Conservation (phyloP, 2,329 filamentous ascomycete species). For the Cryphonectria radicalis region DNA sequence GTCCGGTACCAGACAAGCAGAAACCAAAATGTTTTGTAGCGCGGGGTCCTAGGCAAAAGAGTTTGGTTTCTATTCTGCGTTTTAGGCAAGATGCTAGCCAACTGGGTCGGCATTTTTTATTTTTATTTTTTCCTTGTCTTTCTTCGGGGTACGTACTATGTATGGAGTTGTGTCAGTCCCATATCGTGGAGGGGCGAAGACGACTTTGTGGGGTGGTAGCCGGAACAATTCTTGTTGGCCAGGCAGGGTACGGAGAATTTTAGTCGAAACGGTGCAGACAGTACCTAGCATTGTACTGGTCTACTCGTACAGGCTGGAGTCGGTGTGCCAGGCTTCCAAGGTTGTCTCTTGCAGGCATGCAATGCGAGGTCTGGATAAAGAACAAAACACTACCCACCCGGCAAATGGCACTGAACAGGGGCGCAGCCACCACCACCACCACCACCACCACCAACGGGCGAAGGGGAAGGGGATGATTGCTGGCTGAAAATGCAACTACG, state of each 20-base stretch:
- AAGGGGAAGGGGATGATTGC: neutral
- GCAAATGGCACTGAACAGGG: neutral
- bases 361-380: neutral
- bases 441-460: neutral
- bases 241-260: constrained; percentile 5
- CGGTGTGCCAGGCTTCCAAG: neutral
- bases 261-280: neutral
- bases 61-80: neutral
- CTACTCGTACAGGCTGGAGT: too few species aligned
- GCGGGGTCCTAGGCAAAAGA: neutral
- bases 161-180: neutral
- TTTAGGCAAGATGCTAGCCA: neutral
- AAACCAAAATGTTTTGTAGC: neutral
- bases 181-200: neutral
- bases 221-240: neutral
- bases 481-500: neutral
- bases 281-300: neutral
- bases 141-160: neutral
- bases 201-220: neutral
- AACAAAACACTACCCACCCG: neutral
- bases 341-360: neutral
- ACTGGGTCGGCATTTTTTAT: neutral
- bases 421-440: neutral
- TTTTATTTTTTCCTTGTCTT: neutral
- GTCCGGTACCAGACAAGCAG: neutral